phyloP scores from a whole-genome alignment of 2,329 filamentous ascomycete species.

The Sporothrix protearum region DNA sequence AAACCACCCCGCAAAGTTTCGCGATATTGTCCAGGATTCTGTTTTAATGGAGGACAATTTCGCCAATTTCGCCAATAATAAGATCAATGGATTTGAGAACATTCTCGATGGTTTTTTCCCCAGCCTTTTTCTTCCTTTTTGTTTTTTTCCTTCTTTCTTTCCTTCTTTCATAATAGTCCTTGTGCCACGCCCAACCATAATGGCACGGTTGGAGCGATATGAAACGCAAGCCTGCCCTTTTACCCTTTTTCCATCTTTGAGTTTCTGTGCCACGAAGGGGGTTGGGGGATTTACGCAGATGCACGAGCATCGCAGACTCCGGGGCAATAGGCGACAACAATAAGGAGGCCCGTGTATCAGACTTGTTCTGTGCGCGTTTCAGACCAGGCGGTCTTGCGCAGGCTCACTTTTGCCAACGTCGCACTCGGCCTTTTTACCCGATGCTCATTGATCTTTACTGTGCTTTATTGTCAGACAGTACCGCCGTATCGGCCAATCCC shows the following conservation, averaged over 20 bases:
- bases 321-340: background rate
- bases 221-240: background rate
- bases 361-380: slow-evolving; percentile 25
- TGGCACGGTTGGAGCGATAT: background rate
- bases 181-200: background rate
- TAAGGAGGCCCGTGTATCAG: slow-evolving; percentile 20
- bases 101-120: background rate
- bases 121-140: background rate
- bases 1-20: slow-evolving; percentile 3
- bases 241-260: background rate
- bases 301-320: background rate
- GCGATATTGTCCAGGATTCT: background rate
- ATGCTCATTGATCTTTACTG: background rate
- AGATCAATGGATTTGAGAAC: background rate
- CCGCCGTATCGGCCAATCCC: background rate
- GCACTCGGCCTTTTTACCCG: background rate
- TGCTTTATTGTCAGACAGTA: background rate
- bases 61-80: background rate
- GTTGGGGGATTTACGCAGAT: background rate
- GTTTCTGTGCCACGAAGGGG: background rate
- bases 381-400: slow-evolving; percentile 9
- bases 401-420: background rate
- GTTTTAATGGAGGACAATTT: background rate
- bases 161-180: background rate
- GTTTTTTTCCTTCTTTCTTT: background rate